phyloP scores from a whole-genome alignment of 129 eudicot species.

The Lactuca sativa region DNA sequence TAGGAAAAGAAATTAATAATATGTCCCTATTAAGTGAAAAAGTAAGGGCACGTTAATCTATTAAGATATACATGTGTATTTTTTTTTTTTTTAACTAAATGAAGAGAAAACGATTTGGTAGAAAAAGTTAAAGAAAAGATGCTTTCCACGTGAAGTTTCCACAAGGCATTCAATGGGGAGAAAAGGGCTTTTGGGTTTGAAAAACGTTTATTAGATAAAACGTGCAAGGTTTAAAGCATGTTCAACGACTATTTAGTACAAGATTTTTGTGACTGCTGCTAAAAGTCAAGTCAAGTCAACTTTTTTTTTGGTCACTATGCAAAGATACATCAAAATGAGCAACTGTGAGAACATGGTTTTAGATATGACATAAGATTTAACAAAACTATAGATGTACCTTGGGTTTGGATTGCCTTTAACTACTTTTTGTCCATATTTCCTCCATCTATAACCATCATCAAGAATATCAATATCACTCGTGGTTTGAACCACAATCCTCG shows the following conservation, averaged over 20 bases:
- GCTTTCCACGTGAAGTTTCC: no score
- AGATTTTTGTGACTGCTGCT: no score
- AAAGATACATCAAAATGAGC: not conserved
- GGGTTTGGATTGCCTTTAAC: slow-evolving; percentile 98
- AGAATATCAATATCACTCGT: slow-evolving; percentile 95
- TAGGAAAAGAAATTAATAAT: not conserved
- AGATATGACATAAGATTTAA: slow-evolving; percentile 9
- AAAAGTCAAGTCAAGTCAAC: no score
- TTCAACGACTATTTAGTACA: no score
- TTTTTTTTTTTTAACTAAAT: no score
- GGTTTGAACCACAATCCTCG: slow-evolving; percentile 90
- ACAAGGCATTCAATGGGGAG: not conserved
- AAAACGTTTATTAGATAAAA: no score
- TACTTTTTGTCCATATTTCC: slow-evolving; percentile 96
- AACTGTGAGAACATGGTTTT: not conserved
- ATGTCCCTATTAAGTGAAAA: no score
- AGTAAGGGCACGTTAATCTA: no score
- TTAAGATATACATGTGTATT: no score
- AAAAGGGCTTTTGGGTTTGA: no score
- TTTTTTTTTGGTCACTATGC: not conserved
- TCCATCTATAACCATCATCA: slow-evolving; percentile 98
- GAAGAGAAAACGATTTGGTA: not conserved
- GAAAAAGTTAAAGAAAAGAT: not conserved
- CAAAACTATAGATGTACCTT: slow-evolving; percentile 41
- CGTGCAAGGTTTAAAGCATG: no score